Evolutionary conservation across 2,329 filamentous ascomycete species (phyloP).

Genomic region (Alternaria infectoria): DNA sequence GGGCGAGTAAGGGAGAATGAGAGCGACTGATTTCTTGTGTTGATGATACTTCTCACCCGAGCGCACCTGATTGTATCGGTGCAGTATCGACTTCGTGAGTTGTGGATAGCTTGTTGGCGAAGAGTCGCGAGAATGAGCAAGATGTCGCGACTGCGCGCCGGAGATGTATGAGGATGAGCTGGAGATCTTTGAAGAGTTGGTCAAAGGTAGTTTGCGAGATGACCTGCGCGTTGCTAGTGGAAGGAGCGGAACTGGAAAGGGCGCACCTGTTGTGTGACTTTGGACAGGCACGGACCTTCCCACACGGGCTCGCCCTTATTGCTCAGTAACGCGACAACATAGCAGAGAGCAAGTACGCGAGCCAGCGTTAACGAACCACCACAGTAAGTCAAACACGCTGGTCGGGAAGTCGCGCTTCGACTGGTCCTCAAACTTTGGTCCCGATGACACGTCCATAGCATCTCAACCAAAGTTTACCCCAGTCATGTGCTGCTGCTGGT

Average conservation of each 20-base stretch:
- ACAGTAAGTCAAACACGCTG: too few relatives aligned
- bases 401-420: background rate
- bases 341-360: too few relatives aligned
- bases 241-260: background rate
- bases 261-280: too few relatives aligned
- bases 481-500: background rate
- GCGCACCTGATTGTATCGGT: background rate
- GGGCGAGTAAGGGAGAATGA: rapidly evolving
- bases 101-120: background rate
- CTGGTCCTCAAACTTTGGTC: background rate
- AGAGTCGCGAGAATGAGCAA: background rate
- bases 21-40: rapidly evolving
- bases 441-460: background rate
- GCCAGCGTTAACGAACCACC: too few relatives aligned
- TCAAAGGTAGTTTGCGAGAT: background rate
- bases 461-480: background rate
- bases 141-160: background rate
- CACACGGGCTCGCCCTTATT: background rate
- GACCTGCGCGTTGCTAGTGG: background rate
- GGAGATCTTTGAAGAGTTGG: background rate
- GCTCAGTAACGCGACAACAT: too few relatives aligned
- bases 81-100: background rate
- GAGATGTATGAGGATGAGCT: background rate
- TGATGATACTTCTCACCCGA: background rate
- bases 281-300: background rate